A percentile compares a stretch with the other conserved stretches of the same genome.
Evolutionary conservation across 768 basidiomycete species (phyloP).

Genomic region (Imleria badia): DNA sequence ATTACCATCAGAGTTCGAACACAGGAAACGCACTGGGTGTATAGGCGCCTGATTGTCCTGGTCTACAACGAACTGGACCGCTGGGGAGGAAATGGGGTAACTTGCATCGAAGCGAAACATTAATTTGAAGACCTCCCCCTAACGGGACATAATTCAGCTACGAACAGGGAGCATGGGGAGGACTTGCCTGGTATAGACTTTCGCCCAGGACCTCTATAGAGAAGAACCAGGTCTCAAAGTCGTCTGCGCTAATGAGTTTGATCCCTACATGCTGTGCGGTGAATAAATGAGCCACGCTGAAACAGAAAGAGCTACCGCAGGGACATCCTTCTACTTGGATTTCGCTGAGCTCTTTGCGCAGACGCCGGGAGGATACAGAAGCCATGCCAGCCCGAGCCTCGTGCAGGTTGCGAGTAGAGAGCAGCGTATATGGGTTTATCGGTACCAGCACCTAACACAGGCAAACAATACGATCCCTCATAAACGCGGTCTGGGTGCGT

Average conservation of each 20-base stretch:
- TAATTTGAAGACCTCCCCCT: constrained; percentile 77
- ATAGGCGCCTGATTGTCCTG: constrained; percentile 64
- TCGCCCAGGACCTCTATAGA: constrained; percentile 84
- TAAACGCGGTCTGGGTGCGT: constrained; percentile 8
- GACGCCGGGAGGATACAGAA: constrained; percentile 60
- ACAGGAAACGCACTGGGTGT: constrained; percentile 62
- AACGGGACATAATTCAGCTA: constrained; percentile 2
- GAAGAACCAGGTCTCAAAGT: constrained; percentile 77
- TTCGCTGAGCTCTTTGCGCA: constrained; percentile 71
- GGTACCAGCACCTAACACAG: constrained; percentile 30
- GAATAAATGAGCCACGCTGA: neutral
- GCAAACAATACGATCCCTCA: constrained; percentile 38
- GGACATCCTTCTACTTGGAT: constrained; percentile 67
- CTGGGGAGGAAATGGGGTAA: constrained; percentile 87
- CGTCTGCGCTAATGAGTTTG: constrained; percentile 67
- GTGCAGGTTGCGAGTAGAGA: constrained; percentile 15
- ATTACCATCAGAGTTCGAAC: neutral
- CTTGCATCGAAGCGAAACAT: constrained; percentile 79
- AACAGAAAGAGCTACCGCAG: constrained; percentile 44
- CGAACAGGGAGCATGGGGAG: neutral
- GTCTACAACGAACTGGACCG: constrained; percentile 80
- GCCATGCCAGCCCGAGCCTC: constrained; percentile 43
- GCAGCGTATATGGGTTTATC: constrained; percentile 5
- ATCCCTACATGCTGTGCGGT: constrained; percentile 52
- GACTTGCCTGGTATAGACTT: constrained; percentile 65